These are phyloP conservation scores for Bryopsis sp. DNA, from an alignment of 139 green algal genomes.

Conservation along the genomic window DNA sequence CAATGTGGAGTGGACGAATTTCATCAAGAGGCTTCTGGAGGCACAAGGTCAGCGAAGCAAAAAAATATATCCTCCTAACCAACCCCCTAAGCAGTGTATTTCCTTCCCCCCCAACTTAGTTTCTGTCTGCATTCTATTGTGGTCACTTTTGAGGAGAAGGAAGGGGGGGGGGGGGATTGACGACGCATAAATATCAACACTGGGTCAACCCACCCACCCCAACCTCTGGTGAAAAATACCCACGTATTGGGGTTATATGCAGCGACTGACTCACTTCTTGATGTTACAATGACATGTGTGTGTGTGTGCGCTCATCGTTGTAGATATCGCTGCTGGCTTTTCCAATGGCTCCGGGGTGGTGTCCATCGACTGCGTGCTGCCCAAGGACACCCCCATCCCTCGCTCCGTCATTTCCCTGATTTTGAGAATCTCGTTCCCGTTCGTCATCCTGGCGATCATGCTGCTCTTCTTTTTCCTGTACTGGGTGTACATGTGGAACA, in stretches of 20 bases:
- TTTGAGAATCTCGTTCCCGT: neutral
- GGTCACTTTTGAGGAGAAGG: too few relatives aligned
- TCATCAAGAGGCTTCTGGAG: neutral
- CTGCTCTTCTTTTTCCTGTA: neutral
- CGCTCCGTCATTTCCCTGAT: neutral
- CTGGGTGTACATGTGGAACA: neutral
- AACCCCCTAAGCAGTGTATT: neutral
- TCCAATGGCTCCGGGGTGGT: neutral
- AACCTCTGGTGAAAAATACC: too few relatives aligned
- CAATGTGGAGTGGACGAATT: constrained; percentile 4
- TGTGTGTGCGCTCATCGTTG: too few relatives aligned
- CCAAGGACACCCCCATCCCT: neutral
- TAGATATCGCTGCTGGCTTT: neutral
- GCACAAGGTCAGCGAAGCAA: neutral
- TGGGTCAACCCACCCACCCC: too few relatives aligned
- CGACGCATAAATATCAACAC: too few relatives aligned
- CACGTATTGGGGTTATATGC: too few relatives aligned
- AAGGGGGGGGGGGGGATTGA: too few relatives aligned
- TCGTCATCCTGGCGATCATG: constrained; percentile 1
- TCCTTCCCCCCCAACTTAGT: too few relatives aligned
- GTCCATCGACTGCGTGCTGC: constrained; percentile 9
- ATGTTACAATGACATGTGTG: too few relatives aligned
- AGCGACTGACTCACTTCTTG: too few relatives aligned
- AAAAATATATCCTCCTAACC: neutral
- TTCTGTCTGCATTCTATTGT: too few relatives aligned